Evolutionary conservation across 768 basidiomycete species (phyloP).

Genomic region (Xerocomus spinulosus): DNA sequence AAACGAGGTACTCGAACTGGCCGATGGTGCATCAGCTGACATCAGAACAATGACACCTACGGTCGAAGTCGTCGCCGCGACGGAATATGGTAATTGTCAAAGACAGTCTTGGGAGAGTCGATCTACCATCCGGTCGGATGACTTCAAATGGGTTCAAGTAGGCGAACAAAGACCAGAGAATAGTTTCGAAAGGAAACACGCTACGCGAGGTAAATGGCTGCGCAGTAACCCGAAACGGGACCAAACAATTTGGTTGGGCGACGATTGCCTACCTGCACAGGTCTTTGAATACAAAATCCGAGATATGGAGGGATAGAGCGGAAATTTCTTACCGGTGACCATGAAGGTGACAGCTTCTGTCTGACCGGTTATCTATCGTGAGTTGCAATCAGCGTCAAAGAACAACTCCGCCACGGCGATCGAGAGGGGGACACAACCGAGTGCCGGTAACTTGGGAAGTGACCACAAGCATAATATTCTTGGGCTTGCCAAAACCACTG

Average conservation of each 20-base stretch:
- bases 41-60: slow-evolving; percentile 1
- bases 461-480: slow-evolving; percentile 19
- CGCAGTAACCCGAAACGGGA: slow-evolving; percentile 4
- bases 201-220: slow-evolving; percentile 8
- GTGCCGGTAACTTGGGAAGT: slow-evolving; percentile 20
- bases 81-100: background rate
- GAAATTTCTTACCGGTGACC: slow-evolving; percentile 6
- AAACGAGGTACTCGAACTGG: background rate
- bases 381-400: background rate
- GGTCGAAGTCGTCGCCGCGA: background rate
- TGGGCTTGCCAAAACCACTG: background rate
- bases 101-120: background rate
- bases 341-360: slow-evolving; percentile 5
- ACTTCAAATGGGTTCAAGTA: background rate
- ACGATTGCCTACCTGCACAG: background rate
- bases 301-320: slow-evolving; percentile 3
- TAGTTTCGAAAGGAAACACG: background rate
- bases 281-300: slow-evolving; percentile 1
- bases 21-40: slow-evolving; percentile 1
- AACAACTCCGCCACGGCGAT: slow-evolving; percentile 13
- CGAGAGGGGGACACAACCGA: background rate
- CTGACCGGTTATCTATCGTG: slow-evolving; percentile 13
- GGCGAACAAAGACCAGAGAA: background rate
- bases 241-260: background rate
- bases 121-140: slow-evolving; percentile 5